These are phyloP conservation scores for Exophiala aquamarina DNA, from an alignment of 2,329 filamentous ascomycete species.

Conservation along the genomic window DNA sequence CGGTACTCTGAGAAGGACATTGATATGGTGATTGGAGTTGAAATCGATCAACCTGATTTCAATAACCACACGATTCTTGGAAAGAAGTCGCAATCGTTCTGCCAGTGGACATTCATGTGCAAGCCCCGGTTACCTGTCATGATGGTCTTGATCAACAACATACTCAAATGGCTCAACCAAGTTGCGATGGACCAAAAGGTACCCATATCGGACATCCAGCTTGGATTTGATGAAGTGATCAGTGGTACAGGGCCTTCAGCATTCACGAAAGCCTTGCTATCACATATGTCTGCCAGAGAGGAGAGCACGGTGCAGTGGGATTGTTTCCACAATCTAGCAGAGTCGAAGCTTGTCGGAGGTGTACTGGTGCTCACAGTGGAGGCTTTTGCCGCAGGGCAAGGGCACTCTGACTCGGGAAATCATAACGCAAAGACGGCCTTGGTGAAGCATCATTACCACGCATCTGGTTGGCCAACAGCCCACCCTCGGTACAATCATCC, in stretches of 20 bases:
- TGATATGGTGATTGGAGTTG: constrained; percentile 68
- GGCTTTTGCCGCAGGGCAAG: constrained; percentile 71
- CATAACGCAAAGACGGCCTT: constrained; percentile 66
- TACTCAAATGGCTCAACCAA: constrained; percentile 64
- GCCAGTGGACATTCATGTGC: constrained; percentile 73
- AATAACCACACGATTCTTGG: constrained; percentile 64
- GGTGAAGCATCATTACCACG: constrained; percentile 74
- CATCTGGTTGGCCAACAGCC: constrained; percentile 67
- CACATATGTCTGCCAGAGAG: constrained; percentile 58
- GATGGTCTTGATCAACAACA: constrained; percentile 67
- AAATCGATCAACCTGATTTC: constrained; percentile 69
- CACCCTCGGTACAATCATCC: constrained; percentile 69
- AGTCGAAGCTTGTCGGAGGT: constrained; percentile 64
- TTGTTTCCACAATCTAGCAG: constrained; percentile 63
- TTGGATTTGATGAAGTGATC: constrained; percentile 72
- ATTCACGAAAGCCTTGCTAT: constrained; percentile 65
- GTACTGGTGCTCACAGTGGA: constrained; percentile 69
- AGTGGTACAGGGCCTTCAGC: constrained; percentile 71
- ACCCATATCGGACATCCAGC: constrained; percentile 59
- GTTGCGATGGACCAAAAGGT: constrained; percentile 61
- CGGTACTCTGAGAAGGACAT: constrained; percentile 64
- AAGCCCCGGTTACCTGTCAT: constrained; percentile 68
- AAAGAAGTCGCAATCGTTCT: constrained; percentile 68
- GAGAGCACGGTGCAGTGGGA: constrained; percentile 59
- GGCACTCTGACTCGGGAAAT: constrained; percentile 71